Conservation (phyloP, 1,284 basidiomycete genomes). For the Coniferiporia sulphurascens region DNA sequence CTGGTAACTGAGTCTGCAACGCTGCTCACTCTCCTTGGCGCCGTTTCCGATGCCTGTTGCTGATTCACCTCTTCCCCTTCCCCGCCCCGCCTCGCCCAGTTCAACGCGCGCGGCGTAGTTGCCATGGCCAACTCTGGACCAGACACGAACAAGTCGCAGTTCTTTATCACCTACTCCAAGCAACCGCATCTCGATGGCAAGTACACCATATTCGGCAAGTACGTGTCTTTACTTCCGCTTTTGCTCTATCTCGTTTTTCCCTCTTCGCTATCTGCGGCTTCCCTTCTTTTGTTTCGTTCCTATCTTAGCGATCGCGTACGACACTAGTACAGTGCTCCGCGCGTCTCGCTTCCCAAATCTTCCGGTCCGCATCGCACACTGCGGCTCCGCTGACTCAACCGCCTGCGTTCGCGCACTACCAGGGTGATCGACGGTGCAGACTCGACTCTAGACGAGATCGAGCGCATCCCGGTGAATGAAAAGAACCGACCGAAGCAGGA, state of each 20-base stretch:
- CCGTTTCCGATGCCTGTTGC: no score
- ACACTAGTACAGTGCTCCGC: neutral
- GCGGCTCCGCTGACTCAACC: neutral
- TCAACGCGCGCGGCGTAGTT: conserved; percentile 90
- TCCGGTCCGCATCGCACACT: neutral
- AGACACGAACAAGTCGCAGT: conserved; percentile 92
- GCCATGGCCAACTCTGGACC: conserved; percentile 96
- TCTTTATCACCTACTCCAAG: conserved; percentile 91
- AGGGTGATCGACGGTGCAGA: conserved; percentile 92
- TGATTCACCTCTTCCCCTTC: conserved; percentile 2
- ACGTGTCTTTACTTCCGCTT: conserved; percentile 19
- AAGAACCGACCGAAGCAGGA: conserved; percentile 88
- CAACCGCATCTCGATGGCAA: conserved; percentile 91
- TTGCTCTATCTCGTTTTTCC: neutral
- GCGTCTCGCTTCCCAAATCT: neutral
- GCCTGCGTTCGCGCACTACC: neutral
- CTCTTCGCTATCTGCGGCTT: neutral
- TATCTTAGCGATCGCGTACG: neutral
- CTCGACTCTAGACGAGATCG: conserved; percentile 85
- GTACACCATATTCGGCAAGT: conserved; percentile 88
- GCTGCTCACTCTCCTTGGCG: neutral
- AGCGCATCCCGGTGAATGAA: conserved; percentile 83
- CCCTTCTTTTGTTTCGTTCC: neutral
- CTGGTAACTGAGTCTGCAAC: neutral
- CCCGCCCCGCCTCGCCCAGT: conserved; percentile 46